Percentiles rank a stretch among this genome's conserved stretches.
These are phyloP conservation scores for Russula ochroleuca DNA, from an alignment of 768 basidiomycete species.

Conservation along the genomic window DNA sequence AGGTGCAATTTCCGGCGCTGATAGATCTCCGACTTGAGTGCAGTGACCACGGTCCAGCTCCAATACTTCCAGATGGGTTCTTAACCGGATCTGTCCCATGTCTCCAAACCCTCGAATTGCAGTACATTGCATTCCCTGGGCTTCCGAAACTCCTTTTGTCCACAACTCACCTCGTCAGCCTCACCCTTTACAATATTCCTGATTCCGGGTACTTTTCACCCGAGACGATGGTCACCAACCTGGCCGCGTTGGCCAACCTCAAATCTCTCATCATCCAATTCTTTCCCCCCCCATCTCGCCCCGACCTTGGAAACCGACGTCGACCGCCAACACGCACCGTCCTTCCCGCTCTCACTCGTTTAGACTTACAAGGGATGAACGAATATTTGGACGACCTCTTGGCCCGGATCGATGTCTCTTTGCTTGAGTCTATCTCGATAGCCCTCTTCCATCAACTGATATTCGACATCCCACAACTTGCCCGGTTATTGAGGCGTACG, in stretches of 20 bases:
- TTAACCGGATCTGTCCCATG: not conserved
- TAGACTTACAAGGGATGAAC: not conserved
- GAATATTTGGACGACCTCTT: not conserved
- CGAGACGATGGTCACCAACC: not conserved
- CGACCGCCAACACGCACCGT: not conserved
- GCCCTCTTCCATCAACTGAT: not conserved
- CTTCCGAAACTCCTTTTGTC: not conserved
- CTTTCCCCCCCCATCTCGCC: not conserved
- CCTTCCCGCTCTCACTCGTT: not conserved
- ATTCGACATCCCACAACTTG: not conserved
- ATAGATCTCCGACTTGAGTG: not conserved
- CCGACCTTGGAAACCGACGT: not conserved
- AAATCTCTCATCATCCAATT: not conserved
- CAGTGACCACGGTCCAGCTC: not conserved
- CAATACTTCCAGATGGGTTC: not conserved
- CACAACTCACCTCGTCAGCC: not conserved
- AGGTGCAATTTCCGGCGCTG: not conserved
- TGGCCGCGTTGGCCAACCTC: not conserved
- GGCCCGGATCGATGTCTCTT: not conserved
- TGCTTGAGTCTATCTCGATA: not conserved
- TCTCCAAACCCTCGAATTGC: not conserved
- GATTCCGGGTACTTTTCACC: not conserved
- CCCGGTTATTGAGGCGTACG: not conserved
- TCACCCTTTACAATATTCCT: not conserved
- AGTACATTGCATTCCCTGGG: not conserved